A percentile compares a stretch with the other conserved stretches of the same genome.
Evolutionary conservation across 371 early-diverging fungal species (phyloP).

Genomic region (Zopfochytrium polystomum): DNA sequence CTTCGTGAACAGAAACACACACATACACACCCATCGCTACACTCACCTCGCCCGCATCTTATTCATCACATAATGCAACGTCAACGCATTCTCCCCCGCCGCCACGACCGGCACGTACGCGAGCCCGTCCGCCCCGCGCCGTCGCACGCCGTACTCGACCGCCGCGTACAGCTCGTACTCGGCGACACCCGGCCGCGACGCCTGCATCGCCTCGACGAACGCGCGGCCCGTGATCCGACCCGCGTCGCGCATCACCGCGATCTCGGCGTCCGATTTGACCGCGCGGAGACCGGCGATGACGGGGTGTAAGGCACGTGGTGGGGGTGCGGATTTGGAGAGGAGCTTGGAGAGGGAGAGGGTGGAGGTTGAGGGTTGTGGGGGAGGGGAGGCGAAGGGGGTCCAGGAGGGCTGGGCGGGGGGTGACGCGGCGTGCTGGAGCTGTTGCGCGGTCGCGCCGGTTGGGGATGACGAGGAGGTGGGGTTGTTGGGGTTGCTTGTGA

Average conservation of each 20-base stretch:
- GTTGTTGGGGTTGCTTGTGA: conserved; percentile 4
- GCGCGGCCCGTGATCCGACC: conserved; percentile 75
- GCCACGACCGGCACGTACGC: conserved; percentile 97
- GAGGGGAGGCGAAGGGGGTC: conserved; percentile 23
- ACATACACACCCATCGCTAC: too few species aligned
- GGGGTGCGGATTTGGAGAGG: too few species aligned
- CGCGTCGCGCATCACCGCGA: conserved; percentile 73
- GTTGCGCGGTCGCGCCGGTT: too few species aligned
- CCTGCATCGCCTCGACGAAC: conserved; percentile 52
- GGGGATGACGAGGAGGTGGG: conserved; percentile 8
- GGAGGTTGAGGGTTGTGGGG: conserved; percentile 2
- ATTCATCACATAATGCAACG: conserved; percentile 93
- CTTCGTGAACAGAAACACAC: too few species aligned
- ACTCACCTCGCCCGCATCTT: too few species aligned
- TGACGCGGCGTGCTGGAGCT: conserved; percentile 29
- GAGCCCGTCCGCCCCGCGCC: conserved; percentile 68
- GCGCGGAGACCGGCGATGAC: conserved; percentile 70
- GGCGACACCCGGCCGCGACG: too few species aligned
- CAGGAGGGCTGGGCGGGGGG: conserved; percentile 24
- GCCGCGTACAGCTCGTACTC: conserved; percentile 78
- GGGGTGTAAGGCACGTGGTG: too few species aligned
- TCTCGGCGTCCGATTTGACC: conserved; percentile 73
- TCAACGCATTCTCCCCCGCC: conserved; percentile 83
- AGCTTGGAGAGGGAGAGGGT: too few species aligned
- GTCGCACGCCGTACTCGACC: conserved; percentile 72